Conservation (phyloP, 306 rosid species). For the Inga laurina region DNA sequence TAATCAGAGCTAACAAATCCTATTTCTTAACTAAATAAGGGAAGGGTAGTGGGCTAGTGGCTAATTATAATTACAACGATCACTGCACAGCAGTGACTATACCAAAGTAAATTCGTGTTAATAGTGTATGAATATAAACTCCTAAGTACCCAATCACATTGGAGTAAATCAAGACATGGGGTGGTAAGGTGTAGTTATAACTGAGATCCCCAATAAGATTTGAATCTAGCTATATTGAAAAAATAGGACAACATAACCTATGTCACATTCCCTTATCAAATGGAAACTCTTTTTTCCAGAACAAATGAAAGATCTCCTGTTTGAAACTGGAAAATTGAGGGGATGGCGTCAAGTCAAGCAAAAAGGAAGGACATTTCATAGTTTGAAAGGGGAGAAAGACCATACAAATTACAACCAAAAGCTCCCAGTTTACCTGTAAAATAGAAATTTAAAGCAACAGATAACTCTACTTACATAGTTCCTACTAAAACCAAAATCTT, state of each 20-base stretch:
- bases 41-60: not conserved
- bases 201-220: not conserved
- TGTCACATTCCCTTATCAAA: not conserved
- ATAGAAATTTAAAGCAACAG: too few relatives aligned
- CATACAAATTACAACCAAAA: conserved; percentile 1
- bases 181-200: not conserved
- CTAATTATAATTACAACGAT: not conserved
- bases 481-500: too few relatives aligned
- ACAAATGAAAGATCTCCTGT: not conserved
- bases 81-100: conserved; percentile 22
- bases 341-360: too few relatives aligned
- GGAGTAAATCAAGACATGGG: not conserved
- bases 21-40: not conserved
- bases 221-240: not conserved
- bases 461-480: too few relatives aligned
- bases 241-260: not conserved
- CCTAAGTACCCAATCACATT: not conserved
- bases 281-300: not conserved
- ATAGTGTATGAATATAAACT: conserved; percentile 2
- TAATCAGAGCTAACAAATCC: not conserved
- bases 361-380: not conserved
- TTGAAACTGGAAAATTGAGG: conserved; percentile 7
- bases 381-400: not conserved
- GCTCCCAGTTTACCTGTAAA: too few relatives aligned
- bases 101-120: conserved; percentile 10